These are phyloP conservation scores for Pachysolen tannophilus DNA, from an alignment of 805 yeast genomes.

Conservation along the genomic window DNA sequence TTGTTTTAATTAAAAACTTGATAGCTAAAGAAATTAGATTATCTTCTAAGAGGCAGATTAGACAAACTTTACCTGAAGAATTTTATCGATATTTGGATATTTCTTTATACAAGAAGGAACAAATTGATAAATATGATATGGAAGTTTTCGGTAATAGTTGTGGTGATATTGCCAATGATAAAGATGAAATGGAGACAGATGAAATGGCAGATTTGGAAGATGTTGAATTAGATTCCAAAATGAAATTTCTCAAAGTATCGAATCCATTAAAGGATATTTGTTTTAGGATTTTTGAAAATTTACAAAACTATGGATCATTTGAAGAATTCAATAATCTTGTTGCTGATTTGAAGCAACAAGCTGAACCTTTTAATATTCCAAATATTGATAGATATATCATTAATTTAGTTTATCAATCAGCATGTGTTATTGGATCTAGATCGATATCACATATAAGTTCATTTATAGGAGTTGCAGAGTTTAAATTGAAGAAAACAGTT, in stretches of 20 bases:
- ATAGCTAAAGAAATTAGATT: conserved; percentile 79
- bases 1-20: conserved; percentile 66
- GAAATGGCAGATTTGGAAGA: conserved; percentile 20
- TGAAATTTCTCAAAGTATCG: conserved; percentile 24
- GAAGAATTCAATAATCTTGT: conserved; percentile 21
- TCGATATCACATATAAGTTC: conserved; percentile 73
- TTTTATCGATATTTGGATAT: conserved; percentile 41
- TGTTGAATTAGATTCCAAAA: conserved; percentile 23
- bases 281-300: conserved; percentile 22
- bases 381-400: conserved; percentile 39
- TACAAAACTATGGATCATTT: conserved; percentile 21
- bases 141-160: conserved; percentile 23
- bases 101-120: conserved; percentile 27
- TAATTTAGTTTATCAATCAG: conserved; percentile 57
- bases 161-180: conserved; percentile 12
- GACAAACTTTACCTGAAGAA: conserved; percentile 60
- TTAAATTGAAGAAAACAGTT: conserved; percentile 13
- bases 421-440: conserved; percentile 80
- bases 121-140: conserved; percentile 28
- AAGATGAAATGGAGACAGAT: conserved; percentile 12
- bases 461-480: conserved; percentile 34
- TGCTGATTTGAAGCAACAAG: conserved; percentile 14
- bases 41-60: conserved; percentile 66
- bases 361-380: conserved; percentile 11
- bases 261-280: conserved; percentile 25